A percentile compares a stretch with the other conserved stretches of the same genome.
phyloP scores from a whole-genome alignment of 2,329 filamentous ascomycete genomes.

The Venturiaceae sp. region DNA sequence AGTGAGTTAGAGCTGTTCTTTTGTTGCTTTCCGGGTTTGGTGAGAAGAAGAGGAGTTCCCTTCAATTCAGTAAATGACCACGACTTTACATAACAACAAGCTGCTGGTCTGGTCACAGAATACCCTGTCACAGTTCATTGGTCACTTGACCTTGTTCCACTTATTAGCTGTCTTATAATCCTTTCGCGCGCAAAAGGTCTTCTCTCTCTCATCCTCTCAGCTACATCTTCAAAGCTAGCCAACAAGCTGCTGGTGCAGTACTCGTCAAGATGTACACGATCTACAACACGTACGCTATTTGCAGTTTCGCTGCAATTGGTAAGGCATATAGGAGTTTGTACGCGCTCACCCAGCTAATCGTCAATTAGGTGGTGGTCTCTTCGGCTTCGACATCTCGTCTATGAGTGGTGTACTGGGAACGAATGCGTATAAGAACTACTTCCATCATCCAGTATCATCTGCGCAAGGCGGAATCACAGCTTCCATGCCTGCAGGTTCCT shows the following conservation, averaged over 20 bases:
- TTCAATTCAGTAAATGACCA: neutral
- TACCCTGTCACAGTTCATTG: neutral
- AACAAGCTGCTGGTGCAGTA: neutral
- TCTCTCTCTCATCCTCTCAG: neutral
- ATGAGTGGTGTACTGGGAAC: conserved; percentile 29
- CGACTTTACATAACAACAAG: neutral
- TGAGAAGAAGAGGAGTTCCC: neutral
- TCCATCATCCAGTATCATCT: conserved; percentile 19
- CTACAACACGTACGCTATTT: conserved; percentile 50
- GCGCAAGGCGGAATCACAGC: conserved; percentile 34
- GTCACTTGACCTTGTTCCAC: neutral
- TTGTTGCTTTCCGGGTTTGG: neutral
- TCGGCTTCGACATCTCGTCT: conserved; percentile 29
- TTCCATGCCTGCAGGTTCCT: conserved; percentile 41
- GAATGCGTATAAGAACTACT: conserved; percentile 27
- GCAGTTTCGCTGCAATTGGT: conserved; percentile 53
- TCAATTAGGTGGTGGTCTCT: conserved; percentile 22
- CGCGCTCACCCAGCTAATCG: neutral
- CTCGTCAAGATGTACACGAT: conserved; percentile 9
- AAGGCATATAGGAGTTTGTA: conserved; percentile 13
- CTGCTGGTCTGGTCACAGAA: neutral
- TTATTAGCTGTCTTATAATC: neutral
- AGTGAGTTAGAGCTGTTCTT: too few species aligned
- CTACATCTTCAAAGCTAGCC: neutral
- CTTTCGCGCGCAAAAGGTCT: neutral